Base-by-base conservation (phyloP, 1,284 basidiomycete genomes). In the Moesziomyces aphidis region DNA sequence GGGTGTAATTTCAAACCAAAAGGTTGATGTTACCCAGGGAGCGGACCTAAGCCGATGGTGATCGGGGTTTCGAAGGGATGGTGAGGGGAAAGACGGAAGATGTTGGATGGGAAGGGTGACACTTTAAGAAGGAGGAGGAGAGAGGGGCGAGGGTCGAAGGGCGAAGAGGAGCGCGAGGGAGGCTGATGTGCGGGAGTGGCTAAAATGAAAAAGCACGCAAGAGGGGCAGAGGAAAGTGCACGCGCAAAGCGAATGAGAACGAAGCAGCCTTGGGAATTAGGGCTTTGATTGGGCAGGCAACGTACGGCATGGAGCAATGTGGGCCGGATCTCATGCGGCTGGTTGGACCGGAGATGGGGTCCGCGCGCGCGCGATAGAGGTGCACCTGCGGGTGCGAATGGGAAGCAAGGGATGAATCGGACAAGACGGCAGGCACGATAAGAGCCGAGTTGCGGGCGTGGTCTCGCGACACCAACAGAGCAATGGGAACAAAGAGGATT, bases 141-240 rank as follows among this genome's bases (percentile, higher is more conserved):
- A 19, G 39, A 6, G 21, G 44, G 23, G 44, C 21, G 21, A 46
- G 21, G 31, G 13, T 11, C 31, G 31, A 34, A 13, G 31, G 31
- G 13, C 31, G 44, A 22, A 10, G n/a, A 21, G 39, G 39, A 42
- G 17, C 17, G 19, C 39, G 19, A 17, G 39, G 39, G 17, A 5
- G 39, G 7, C 39, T 42, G 39, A 28, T 28, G 26, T 6, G 26
- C 26, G 26, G 6, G 11, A 42, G 39, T 42, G 39, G 60, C 42
- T 43, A 47, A 56, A 28, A 34, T 39, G 55, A 43, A 45, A 19
- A 54, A 54, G 51, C 46, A 52, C 62, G 62, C 56, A 51, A 48
- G 44, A 15, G n/a, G 19, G 4, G 23, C 48, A 45, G 19, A 60
- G 21, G 24, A 19, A 43, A 13, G 28, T 9, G 11, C n/a, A 24